Conservation (phyloP, 192 early-diverging fungal genomes). For the Backusella psychrophila region DNA sequence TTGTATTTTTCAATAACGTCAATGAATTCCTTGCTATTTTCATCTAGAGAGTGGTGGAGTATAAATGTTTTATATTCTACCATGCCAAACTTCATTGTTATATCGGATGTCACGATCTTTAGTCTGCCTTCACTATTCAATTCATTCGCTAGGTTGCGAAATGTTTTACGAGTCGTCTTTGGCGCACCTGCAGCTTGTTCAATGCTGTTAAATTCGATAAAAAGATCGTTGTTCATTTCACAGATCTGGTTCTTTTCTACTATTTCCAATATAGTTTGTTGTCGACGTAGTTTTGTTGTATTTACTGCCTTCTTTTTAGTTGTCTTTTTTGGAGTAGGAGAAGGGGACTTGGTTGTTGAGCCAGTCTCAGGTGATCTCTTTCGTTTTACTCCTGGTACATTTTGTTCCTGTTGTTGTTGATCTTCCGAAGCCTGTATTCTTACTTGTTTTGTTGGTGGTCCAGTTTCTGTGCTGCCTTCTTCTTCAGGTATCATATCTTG, state of each 20-base stretch:
- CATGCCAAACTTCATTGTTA: background rate
- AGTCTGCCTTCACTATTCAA: background rate
- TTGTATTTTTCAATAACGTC: background rate
- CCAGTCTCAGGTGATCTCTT: background rate
- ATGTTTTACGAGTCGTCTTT: background rate
- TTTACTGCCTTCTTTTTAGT: background rate
- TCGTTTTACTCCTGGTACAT: background rate
- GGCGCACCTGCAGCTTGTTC: background rate
- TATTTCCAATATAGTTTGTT: background rate
- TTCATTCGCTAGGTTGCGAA: background rate
- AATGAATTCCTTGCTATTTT: background rate
- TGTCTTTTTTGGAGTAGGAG: background rate
- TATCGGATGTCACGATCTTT: background rate
- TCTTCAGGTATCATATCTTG: background rate
- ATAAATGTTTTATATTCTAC: background rate
- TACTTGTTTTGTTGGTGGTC: background rate
- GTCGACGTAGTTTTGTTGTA: background rate
- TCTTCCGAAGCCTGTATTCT: background rate
- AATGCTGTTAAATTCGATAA: background rate
- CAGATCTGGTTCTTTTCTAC: background rate
- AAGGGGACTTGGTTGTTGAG: background rate
- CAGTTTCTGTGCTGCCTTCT: background rate
- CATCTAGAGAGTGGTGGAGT: background rate
- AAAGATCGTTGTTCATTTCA: background rate
- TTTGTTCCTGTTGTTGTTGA: background rate